Evolutionary conservation across 331 rosid genomes (phyloP).

Genomic region (Telfairia occidentalis): DNA sequence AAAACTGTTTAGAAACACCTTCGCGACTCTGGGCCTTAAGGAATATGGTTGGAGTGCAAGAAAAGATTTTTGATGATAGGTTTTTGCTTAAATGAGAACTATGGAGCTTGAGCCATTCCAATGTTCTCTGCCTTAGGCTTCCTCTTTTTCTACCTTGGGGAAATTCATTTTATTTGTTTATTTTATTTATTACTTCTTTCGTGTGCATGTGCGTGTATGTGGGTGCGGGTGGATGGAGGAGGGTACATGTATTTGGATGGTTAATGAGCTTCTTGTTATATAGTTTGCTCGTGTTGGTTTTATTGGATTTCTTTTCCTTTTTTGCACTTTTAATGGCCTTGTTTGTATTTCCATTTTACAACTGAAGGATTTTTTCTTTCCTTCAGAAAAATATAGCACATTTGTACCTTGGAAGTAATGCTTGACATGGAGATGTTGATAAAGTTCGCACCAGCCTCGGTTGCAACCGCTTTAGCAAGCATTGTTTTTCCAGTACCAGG

Average conservation of each 20-base stretch:
- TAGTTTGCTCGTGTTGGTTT: not conserved
- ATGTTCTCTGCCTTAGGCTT: not conserved
- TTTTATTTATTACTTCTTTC: not conserved
- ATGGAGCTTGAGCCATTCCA: not conserved
- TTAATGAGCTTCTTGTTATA: not conserved
- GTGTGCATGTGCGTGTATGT: not conserved
- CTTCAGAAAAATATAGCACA: not conserved
- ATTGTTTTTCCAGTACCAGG: conserved; percentile 98
- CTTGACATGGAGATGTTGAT: conserved; percentile 96
- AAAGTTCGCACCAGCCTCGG: conserved; percentile 97
- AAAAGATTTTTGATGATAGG: not conserved
- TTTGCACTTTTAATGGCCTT: not conserved
- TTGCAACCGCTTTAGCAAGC: conserved; percentile 99
- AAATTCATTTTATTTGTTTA: not conserved
- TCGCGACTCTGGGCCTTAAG: not conserved
- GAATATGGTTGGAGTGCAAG: not conserved
- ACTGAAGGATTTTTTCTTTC: not conserved
- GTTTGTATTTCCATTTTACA: not conserved
- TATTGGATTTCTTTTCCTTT: not conserved
- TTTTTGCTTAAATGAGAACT: not conserved
- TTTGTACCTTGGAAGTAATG: conserved; percentile 75
- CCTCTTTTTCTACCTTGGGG: not conserved
- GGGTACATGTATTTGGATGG: not conserved
- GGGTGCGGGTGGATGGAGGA: not conserved
- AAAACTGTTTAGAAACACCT: not conserved